Conservation (phyloP, 805 yeast genomes). For the Candida odintsovae region DNA sequence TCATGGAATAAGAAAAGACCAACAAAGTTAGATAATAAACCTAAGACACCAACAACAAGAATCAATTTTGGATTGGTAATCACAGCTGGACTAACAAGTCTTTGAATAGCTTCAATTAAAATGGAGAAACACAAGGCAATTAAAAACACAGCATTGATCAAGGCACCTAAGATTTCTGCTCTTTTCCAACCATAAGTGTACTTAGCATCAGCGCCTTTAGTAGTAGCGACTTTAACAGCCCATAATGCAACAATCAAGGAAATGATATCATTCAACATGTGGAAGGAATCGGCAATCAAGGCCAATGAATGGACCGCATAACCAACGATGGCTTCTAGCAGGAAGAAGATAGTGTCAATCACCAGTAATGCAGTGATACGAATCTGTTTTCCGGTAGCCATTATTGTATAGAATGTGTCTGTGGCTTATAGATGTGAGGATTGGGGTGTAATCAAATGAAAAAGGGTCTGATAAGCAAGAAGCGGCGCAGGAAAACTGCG, state of each 20-base stretch:
- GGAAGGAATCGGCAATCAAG: slow-evolving; percentile 93
- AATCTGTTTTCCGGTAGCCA: slow-evolving; percentile 44
- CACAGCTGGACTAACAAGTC: slow-evolving; percentile 75
- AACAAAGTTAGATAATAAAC: slow-evolving; percentile 72
- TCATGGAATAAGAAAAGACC: slow-evolving; percentile 90
- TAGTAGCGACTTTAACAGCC: slow-evolving; percentile 91
- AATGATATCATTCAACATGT: slow-evolving; percentile 92
- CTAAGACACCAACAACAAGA: slow-evolving; percentile 75
- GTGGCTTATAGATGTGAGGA: not conserved
- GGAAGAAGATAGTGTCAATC: slow-evolving; percentile 77
- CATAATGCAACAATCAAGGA: slow-evolving; percentile 87
- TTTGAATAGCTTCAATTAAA: slow-evolving; percentile 85
- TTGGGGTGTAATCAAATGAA: too few relatives aligned
- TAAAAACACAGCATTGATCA: slow-evolving; percentile 87
- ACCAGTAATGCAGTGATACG: slow-evolving; percentile 66
- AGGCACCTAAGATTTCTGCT: slow-evolving; percentile 94
- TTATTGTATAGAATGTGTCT: not conserved
- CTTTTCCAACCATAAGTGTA: slow-evolving; percentile 98
- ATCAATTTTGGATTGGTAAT: slow-evolving; percentile 81
- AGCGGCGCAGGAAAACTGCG: not conserved
- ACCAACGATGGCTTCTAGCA: slow-evolving; percentile 79
- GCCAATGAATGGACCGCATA: slow-evolving; percentile 94
- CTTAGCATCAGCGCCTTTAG: slow-evolving; percentile 73
- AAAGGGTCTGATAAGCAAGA: too few relatives aligned
- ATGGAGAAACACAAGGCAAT: slow-evolving; percentile 91